Base-by-base conservation (phyloP, 768 basidiomycete genomes). In the Lactarius evosmus region DNA sequence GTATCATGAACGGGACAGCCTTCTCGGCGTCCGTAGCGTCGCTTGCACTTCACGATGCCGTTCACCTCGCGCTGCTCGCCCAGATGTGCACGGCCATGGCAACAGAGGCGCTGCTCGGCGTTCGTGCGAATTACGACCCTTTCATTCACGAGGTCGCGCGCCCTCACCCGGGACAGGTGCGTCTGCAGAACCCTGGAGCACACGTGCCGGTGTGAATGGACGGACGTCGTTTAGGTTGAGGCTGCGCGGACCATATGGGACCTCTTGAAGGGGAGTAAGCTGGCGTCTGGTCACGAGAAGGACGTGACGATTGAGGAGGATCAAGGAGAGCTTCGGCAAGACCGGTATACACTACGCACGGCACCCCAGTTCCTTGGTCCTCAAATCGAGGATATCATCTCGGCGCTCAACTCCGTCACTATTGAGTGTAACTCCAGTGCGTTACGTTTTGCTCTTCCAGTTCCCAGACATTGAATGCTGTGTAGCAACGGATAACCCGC, bases 281-380 rank as follows among this genome's bases (percentile, higher is more conserved):
- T 93, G 60, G 89, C 89, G 41, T 74, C 79, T 16, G 72, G 68
- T 1, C 75, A 83, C 25, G 89, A 92, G 65, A 80, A 83, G 61
- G 92, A 95, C 69, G 82, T 87, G 54, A 83, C 78, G 36, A 85
- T 93, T 54, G 78, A 82, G 55, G 82, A 91, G 41, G 93, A 95
- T 57, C 80, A 80, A 40, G 91, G 91, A 27, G 74, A 81, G 51
- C 82, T 95, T 30, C 82, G 89, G 50, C 93, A 95, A 74, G 93
- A 95, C 71, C 83, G 93, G 7, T 89, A 88, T 72, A 78, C 87
- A n/a, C 76, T 90, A 38, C 82, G 89, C 55, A 91, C 89, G 2
- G 80, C 89, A 1, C 86, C 91, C 4, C 92, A 95, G 74, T 95
- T 90, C 78, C 78, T 95, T 50, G 93, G 93, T 16, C 93, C 93